phyloP scores from a whole-genome alignment of 2,329 filamentous ascomycete species.

The Exophiala mesophila region DNA sequence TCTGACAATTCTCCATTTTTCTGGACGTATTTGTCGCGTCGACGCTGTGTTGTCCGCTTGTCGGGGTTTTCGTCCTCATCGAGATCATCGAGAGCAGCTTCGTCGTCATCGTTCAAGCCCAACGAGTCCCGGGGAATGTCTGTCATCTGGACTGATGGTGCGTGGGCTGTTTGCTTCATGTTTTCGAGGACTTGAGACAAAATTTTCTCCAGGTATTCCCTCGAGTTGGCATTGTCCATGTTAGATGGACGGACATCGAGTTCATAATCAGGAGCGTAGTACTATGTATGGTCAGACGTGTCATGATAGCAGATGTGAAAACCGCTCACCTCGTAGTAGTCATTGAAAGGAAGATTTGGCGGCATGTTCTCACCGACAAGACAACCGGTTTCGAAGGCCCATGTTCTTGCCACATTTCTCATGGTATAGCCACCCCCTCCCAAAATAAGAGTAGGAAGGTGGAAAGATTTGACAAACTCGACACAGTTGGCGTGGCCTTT shows the following conservation, averaged over 20 bases:
- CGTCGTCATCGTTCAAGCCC: conserved; percentile 59
- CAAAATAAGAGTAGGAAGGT: conserved; percentile 60
- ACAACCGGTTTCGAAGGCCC: conserved; percentile 67
- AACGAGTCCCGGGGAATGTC: conserved; percentile 57
- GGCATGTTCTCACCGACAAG: conserved; percentile 79
- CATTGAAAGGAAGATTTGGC: conserved; percentile 84
- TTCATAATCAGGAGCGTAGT: conserved; percentile 66
- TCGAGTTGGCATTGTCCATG: conserved; percentile 67
- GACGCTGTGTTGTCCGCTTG: conserved; percentile 71
- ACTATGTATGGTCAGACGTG: conserved; percentile 38
- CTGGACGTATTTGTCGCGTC: conserved; percentile 72
- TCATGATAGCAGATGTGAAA: not conserved
- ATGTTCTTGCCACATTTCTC: conserved; percentile 59
- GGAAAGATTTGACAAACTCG: conserved; percentile 63
- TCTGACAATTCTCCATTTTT: conserved; percentile 79
- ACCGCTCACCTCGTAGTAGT: conserved; percentile 74
- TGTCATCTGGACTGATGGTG: conserved; percentile 60
- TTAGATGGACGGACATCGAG: conserved; percentile 65
- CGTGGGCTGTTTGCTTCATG: conserved; percentile 57
- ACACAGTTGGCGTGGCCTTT: conserved; percentile 66
- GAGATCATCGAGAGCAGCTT: conserved; percentile 61
- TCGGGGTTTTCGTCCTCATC: conserved; percentile 88
- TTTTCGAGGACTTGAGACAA: conserved; percentile 62
- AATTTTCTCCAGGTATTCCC: conserved; percentile 65
- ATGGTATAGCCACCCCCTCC: conserved; percentile 67